Evolutionary conservation across 495 filamentous ascomycete species (phyloP).

Genomic region (Delitschia confertaspora): DNA sequence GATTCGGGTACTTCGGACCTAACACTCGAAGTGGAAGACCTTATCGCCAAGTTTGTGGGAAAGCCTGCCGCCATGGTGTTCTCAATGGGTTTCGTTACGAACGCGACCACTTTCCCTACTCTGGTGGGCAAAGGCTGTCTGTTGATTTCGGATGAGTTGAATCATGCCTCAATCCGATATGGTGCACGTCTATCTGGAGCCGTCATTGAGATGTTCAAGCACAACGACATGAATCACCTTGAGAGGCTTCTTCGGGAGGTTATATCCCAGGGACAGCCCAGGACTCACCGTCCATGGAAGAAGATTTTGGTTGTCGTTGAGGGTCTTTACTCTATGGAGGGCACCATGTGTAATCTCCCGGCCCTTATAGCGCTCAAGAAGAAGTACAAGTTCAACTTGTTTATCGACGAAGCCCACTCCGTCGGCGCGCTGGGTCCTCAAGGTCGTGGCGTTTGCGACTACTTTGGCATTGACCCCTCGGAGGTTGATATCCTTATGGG

Average conservation of each 20-base stretch:
- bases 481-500: slow-evolving; percentile 97
- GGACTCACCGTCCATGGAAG: slow-evolving; percentile 96
- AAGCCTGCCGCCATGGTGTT: slow-evolving; percentile 94
- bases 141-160: slow-evolving; percentile 92
- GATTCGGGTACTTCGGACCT: slow-evolving; percentile 86
- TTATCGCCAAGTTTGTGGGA: slow-evolving; percentile 83
- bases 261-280: slow-evolving; percentile 91
- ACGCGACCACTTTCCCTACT: slow-evolving; percentile 81
- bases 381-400: slow-evolving; percentile 93
- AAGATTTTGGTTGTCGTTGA: slow-evolving; percentile 96
- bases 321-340: slow-evolving; percentile 98
- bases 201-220: slow-evolving; percentile 91
- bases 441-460: slow-evolving; percentile 92
- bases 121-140: slow-evolving; percentile 85
- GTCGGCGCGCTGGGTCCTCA: slow-evolving; percentile 83
- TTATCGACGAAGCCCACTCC: slow-evolving; percentile 94
- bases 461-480: slow-evolving; percentile 78
- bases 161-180: slow-evolving; percentile 94
- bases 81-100: slow-evolving; percentile 97
- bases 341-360: slow-evolving; percentile 93
- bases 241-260: slow-evolving; percentile 77
- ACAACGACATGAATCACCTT: slow-evolving; percentile 87
- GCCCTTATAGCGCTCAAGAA: slow-evolving; percentile 76
- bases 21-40: slow-evolving; percentile 75
- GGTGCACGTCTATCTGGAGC: slow-evolving; percentile 89